Conservation (phyloP, 164 flowering plant species). For the Stephania cephalantha region DNA sequence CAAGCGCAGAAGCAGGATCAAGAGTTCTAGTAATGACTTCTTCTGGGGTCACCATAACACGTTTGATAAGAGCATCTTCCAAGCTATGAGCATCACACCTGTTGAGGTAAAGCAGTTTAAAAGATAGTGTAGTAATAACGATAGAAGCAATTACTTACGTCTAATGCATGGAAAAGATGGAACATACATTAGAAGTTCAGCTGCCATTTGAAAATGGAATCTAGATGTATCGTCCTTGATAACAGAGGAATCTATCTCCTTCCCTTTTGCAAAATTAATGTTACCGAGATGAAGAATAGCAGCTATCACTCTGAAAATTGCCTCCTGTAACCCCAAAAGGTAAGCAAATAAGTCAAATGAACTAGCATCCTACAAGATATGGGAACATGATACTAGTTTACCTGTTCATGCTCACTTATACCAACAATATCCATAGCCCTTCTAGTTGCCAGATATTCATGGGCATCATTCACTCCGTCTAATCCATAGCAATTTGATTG, state of each 20-base stretch:
- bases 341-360: neutral
- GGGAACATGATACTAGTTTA: constrained; percentile 20
- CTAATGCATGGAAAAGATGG: constrained; percentile 1
- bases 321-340: constrained; percentile 52
- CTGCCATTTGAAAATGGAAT: constrained; percentile 76
- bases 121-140: neutral
- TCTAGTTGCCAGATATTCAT: constrained; percentile 90
- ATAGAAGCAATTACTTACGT: neutral
- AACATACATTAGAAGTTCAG: constrained; percentile 77
- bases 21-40: constrained; percentile 94
- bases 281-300: constrained; percentile 96
- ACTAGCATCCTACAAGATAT: constrained; percentile 1
- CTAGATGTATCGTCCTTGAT: constrained; percentile 89
- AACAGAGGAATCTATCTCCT: constrained; percentile 90
- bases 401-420: constrained; percentile 93
- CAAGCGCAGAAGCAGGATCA: constrained; percentile 81
- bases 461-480: constrained; percentile 80
- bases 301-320: constrained; percentile 96
- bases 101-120: constrained; percentile 1
- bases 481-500: constrained; percentile 79
- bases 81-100: constrained; percentile 87
- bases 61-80: constrained; percentile 88
- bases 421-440: constrained; percentile 99
- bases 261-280: constrained; percentile 83
- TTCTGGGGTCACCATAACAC: constrained; percentile 98